These are phyloP conservation scores for Citrus australasica DNA, from an alignment of 345 rosid species.

Conservation along the genomic window DNA sequence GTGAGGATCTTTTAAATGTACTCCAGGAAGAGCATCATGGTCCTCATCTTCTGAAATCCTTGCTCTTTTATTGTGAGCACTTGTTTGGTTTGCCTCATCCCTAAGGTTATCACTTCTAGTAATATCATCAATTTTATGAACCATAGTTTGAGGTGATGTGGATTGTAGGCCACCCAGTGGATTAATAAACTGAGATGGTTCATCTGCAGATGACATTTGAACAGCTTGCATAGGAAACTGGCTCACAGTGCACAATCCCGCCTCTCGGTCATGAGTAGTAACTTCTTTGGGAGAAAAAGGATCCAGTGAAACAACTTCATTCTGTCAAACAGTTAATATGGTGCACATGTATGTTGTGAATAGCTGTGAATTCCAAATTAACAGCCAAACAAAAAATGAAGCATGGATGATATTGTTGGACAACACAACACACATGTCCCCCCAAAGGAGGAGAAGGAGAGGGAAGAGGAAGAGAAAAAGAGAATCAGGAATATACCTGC, in stretches of 20 bases:
- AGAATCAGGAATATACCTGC: conserved; percentile 48
- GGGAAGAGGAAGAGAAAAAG: not conserved
- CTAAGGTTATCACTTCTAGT: conserved; percentile 21
- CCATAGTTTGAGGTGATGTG: conserved; percentile 16
- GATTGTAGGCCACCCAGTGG: conserved; percentile 42
- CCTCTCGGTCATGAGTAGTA: conserved; percentile 63
- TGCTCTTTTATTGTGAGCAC: conserved; percentile 45
- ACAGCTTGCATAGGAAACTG: conserved; percentile 66
- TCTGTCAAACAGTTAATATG: conserved; percentile 38
- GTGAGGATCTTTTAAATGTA: conserved; percentile 26
- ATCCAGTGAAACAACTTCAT: conserved; percentile 58
- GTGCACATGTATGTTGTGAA: not conserved
- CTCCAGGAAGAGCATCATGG: conserved; percentile 32
- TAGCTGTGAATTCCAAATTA: conserved; percentile 5
- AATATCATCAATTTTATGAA: conserved; percentile 18
- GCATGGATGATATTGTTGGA: not conserved
- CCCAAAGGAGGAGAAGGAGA: not conserved
- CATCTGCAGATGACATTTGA: conserved; percentile 43
- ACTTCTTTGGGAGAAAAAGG: conserved; percentile 68
- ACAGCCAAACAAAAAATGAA: conserved; percentile 4
- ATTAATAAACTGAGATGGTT: conserved; percentile 45
- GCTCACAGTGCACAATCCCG: conserved; percentile 59
- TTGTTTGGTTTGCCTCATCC: conserved; percentile 36
- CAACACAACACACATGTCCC: not conserved
- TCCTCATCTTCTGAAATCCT: conserved; percentile 42